A percentile compares a stretch with the other conserved stretches of the same genome.
These are phyloP conservation scores for Ilyonectria robusta DNA, from an alignment of 2,329 filamentous ascomycete species.

Conservation along the genomic window DNA sequence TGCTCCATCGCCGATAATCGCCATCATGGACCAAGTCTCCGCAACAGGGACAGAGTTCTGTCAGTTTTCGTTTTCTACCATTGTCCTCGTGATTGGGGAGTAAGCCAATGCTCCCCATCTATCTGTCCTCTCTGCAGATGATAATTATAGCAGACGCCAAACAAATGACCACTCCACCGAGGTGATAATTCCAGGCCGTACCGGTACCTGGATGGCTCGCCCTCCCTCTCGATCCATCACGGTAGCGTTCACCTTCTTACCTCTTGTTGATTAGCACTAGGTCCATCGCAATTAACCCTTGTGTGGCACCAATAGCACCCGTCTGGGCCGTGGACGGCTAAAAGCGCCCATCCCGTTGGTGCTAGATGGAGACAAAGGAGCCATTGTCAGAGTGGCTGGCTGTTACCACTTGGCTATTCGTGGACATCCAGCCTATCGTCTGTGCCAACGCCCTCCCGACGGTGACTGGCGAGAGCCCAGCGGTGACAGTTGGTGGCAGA, in stretches of 20 bases:
- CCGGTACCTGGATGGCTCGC: slow-evolving; percentile 2
- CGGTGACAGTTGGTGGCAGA: slow-evolving; percentile 5
- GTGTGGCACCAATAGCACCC: slow-evolving; percentile 7
- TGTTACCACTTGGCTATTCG: slow-evolving; percentile 26
- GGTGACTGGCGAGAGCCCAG: slow-evolving; percentile 18
- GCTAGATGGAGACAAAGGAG: slow-evolving; percentile 7
- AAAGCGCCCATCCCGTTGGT: slow-evolving; percentile 29
- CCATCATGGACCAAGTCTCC: not conserved
- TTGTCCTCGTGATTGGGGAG: slow-evolving; percentile 2
- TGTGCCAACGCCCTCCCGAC: not conserved
- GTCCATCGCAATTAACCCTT: slow-evolving; percentile 16
- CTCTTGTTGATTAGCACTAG: slow-evolving; percentile 6
- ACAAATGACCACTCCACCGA: not conserved
- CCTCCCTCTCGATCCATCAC: slow-evolving; percentile 3
- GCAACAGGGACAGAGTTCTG: not conserved
- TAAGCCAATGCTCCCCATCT: slow-evolving; percentile 18
- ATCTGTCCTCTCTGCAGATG: slow-evolving; percentile 2
- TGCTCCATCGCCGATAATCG: not conserved
- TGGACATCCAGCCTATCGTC: slow-evolving; percentile 8
- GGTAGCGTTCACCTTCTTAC: not conserved
- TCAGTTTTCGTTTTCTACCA: slow-evolving; percentile 11
- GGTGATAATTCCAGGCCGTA: not conserved
- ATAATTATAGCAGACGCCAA: not conserved
- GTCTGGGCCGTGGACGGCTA: slow-evolving; percentile 16
- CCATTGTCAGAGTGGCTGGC: slow-evolving; percentile 1